Conservation (phyloP, 768 basidiomycete species). For the Pleurotus djamor region DNA sequence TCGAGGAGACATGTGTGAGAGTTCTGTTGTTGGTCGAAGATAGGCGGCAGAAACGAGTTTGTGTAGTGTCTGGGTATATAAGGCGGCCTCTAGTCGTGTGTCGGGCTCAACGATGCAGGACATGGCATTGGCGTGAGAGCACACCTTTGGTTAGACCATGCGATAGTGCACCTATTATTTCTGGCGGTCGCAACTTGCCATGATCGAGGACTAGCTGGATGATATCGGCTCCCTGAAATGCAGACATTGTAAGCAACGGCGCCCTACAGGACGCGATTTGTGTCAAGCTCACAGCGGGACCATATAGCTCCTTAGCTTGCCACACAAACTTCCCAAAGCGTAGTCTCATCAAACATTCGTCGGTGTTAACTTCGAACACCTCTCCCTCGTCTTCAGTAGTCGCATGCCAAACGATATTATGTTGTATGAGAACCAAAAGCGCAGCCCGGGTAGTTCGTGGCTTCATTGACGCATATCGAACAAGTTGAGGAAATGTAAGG, state of each 20-base stretch:
- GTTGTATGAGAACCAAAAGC: slow-evolving; percentile 81
- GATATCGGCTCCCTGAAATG: slow-evolving; percentile 69
- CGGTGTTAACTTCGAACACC: slow-evolving; percentile 77
- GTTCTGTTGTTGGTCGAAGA: slow-evolving; percentile 74
- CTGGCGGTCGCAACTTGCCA: slow-evolving; percentile 79
- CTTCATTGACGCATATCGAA: slow-evolving; percentile 67
- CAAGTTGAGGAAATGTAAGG: slow-evolving; percentile 65
- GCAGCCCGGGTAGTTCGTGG: slow-evolving; percentile 67
- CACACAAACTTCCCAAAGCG: slow-evolving; percentile 83
- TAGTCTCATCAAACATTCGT: slow-evolving; percentile 80
- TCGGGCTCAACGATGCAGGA: neutral
- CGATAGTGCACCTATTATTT: slow-evolving; percentile 57
- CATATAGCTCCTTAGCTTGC: slow-evolving; percentile 70
- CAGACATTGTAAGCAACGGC: neutral
- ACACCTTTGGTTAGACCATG: slow-evolving; percentile 59
- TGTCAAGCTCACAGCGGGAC: slow-evolving; percentile 57
- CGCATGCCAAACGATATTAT: slow-evolving; percentile 89
- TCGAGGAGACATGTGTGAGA: slow-evolving; percentile 76
- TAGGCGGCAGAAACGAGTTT: slow-evolving; percentile 74
- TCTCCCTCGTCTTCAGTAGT: slow-evolving; percentile 70
- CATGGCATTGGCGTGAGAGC: slow-evolving; percentile 3
- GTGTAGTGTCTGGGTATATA: slow-evolving; percentile 62
- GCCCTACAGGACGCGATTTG: neutral
- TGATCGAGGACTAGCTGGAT: slow-evolving; percentile 77
- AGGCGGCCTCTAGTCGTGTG: slow-evolving; percentile 19